Base-by-base conservation (phyloP, 2,329 filamentous ascomycete genomes). In the Fusarium sacchari region DNA sequence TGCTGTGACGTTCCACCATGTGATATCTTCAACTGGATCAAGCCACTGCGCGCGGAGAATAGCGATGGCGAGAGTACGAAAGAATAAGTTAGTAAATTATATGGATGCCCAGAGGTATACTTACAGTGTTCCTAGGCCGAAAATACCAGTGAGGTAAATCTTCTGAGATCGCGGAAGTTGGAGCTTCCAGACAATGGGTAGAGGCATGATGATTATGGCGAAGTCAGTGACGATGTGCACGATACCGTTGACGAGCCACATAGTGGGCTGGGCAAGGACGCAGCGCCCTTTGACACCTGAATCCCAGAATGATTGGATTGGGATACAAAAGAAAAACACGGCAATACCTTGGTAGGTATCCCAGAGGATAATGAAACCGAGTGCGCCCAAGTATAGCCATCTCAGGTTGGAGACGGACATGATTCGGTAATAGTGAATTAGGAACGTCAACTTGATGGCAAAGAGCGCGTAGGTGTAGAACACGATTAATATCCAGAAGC, bases 41-140 rank as follows among this genome's bases (percentile, higher is more conserved):
- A 77, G 67, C 75, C 75, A 77, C 12, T 68, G 73, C 6, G 77
- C n/a, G 3, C 75, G 61, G 1, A 77, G 44, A 11, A 76, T 65
- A 0, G 75, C 68, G 3, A 77, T 62, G 0, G 50, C 59, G 5
- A 77, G 39, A 1, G 73, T 76, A 12, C 73, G 75, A 3, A 7
- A 28, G 7, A n/a, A 22, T 1, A 8, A 0, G 1, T 1, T 2
- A 34, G 26, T 56, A 12, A 65, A 61, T 5, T 0, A 17, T 1
- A 3, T 0, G 0, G 0, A 3, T 0, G 4, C 1, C 0, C 0
- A 1, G 12, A 1, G 6, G 7, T 2, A 0, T 0, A 67, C 72
- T 34, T 32, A 76, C 75, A 77, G 67, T 18, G 72, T 30, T 4
- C 75, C 75, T 0, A 77, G 42, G 5, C 63, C 61, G 12, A 77